Conservation (phyloP, 75 land plant genomes). For the Sequoiadendron giganteum region DNA sequence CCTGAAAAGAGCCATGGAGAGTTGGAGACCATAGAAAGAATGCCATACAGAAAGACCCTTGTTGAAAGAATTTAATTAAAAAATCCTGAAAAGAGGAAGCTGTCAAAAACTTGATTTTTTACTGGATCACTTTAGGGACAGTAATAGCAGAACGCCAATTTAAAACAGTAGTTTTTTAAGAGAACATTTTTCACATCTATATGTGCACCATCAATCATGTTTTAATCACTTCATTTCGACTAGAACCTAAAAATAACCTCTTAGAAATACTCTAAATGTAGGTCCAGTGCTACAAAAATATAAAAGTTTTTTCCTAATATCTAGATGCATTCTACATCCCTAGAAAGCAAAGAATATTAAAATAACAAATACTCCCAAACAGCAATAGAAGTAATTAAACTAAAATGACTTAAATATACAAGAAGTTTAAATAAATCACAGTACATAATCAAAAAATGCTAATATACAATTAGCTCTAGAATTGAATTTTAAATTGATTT, state of each 20-base stretch:
- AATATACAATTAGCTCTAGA: not conserved
- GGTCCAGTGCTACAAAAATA: not conserved
- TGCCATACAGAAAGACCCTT: too few relatives aligned
- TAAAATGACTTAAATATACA: not conserved
- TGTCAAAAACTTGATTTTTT: too few relatives aligned
- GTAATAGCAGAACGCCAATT: not conserved
- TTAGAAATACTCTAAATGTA: not conserved
- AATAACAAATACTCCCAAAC: not conserved
- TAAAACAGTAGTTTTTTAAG: not conserved
- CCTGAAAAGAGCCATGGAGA: too few relatives aligned
- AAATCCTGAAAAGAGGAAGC: too few relatives aligned
- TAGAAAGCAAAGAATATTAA: not conserved
- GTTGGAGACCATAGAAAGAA: too few relatives aligned
- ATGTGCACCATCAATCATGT: not conserved
- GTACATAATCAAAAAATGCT: not conserved
- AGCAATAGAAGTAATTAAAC: not conserved
- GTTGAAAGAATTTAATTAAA: too few relatives aligned
- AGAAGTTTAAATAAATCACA: not conserved
- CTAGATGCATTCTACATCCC: not conserved
- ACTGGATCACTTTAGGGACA: not conserved
- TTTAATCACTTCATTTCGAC: not conserved
- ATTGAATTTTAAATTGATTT: not conserved
- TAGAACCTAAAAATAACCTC: not conserved
- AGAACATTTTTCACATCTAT: not conserved
- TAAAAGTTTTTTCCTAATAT: not conserved